Conservation (phyloP, 257 asterid species). For the Anisodus tanguticus region DNA sequence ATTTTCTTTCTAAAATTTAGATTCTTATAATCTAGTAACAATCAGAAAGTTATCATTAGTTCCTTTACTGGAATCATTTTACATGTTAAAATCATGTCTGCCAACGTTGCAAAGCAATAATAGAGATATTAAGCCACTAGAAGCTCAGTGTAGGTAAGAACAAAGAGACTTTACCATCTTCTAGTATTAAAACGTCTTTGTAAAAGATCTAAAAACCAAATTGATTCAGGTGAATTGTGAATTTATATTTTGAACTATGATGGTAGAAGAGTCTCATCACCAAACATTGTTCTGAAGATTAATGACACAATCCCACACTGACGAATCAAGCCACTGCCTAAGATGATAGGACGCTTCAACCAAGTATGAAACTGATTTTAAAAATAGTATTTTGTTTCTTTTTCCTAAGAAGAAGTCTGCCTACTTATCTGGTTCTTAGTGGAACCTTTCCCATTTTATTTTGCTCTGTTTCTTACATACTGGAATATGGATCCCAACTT, state of each 20-base stretch:
- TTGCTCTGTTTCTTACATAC: background rate
- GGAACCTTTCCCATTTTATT: constrained; percentile 17
- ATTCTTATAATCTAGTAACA: constrained; percentile 5
- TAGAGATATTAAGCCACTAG: background rate
- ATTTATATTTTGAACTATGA: background rate
- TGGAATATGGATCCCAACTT: background rate
- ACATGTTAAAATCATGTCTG: constrained; percentile 1
- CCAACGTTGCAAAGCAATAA: background rate
- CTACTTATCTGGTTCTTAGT: background rate
- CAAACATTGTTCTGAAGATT: constrained; percentile 3
- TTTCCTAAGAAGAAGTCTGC: background rate
- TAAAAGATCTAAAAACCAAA: background rate
- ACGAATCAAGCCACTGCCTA: background rate
- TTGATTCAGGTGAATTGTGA: background rate
- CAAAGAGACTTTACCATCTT: background rate
- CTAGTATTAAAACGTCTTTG: background rate
- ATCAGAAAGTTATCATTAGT: background rate
- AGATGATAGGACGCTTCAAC: background rate
- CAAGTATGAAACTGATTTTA: background rate
- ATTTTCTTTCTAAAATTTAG: background rate
- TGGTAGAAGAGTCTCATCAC: background rate
- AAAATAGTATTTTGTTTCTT: background rate
- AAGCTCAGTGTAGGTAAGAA: background rate
- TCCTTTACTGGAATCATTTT: constrained; percentile 2
- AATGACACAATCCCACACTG: constrained; percentile 6